A percentile compares a stretch with the other conserved stretches of the same genome.
phyloP scores from a whole-genome alignment of 2,329 filamentous ascomycete species.

The Alternaria viburni region DNA sequence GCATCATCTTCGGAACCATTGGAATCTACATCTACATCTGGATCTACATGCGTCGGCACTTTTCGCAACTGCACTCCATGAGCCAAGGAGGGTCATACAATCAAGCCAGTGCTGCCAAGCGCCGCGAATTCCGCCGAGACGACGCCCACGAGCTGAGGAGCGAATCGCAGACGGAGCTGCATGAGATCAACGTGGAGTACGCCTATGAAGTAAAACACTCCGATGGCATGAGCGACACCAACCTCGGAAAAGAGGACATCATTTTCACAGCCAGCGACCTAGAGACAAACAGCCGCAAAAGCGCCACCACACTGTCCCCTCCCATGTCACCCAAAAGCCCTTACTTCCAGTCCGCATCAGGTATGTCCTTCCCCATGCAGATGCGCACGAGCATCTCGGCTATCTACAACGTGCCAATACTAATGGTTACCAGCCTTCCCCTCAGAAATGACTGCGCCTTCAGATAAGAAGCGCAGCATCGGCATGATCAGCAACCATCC shows the following conservation, averaged over 20 bases:
- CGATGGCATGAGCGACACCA: constrained; percentile 9
- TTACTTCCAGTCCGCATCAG: not conserved
- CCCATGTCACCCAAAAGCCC: not conserved
- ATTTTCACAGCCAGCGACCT: not conserved
- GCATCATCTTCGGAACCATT: constrained; percentile 6
- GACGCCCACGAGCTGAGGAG: not conserved
- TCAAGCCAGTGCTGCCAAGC: not conserved
- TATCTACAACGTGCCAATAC: not conserved
- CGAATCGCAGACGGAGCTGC: constrained; percentile 4
- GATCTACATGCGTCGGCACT: constrained; percentile 7
- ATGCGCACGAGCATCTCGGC: not conserved
- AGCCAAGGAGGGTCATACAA: not conserved
- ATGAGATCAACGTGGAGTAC: constrained; percentile 9
- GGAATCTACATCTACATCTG: constrained; percentile 10
- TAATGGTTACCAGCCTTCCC: not conserved
- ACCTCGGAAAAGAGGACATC: not conserved
- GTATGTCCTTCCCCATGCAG: not conserved
- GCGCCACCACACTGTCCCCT: not conserved
- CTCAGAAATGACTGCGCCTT: not conserved
- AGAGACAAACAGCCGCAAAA: not conserved
- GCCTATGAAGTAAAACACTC: constrained; percentile 2
- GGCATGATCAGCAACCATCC: not conserved
- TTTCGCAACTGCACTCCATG: not conserved
- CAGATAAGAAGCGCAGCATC: not conserved
- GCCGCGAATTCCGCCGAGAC: not conserved